Evolutionary conservation across 345 rosid species (phyloP), one percentile per base, ranked within the genome.

Genomic region (Eucalyptus curtisii): DNA sequence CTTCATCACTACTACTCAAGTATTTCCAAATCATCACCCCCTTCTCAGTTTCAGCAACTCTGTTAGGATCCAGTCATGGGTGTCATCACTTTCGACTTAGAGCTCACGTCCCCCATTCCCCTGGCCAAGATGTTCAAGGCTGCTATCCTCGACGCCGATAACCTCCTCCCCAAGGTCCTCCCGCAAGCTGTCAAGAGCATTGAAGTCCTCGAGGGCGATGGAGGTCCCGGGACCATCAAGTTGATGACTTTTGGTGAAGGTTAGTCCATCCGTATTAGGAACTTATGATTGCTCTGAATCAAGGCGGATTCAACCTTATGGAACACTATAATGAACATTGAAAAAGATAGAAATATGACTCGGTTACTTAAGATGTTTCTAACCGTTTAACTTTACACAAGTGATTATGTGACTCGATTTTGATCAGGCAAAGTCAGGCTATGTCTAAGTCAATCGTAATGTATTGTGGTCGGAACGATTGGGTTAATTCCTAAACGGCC

Each of bases 191-290:
- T 93, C 45, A 87, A 89, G 89, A 91, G 89, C n/a, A 55, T 90
- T 27, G 91, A 87, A 22, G 27, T 85, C 64, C 44, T 93, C 15
- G 87, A 92, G 86, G 96, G 96, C 52, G 89, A 91, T 49, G 94
- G 94, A 11, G 93, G 91, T 2, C 61, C 91, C 11, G 93, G 94
- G n/a, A 91, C 86, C 88, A 80, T 91, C 91, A 90, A 90, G 89
- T 48, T 90, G 59, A 33, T 90, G 48, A 88, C 76, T 30, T 91
- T 91, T 22, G 88, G 59, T 1, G 90, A 91, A 87, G 90, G 91
- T 87, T 16, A 50, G 61, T 14, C 30, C 33, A n/a, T 17, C 42
- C 13, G 3, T 17, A 3, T 22, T 53, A 40, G 48, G 7, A 42
- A 25, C 31, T 14, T 53, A 24, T 12, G 48, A 42, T 44, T 0